Conservation (phyloP, 106 monocot species). For the Apostasia ramifera region DNA sequence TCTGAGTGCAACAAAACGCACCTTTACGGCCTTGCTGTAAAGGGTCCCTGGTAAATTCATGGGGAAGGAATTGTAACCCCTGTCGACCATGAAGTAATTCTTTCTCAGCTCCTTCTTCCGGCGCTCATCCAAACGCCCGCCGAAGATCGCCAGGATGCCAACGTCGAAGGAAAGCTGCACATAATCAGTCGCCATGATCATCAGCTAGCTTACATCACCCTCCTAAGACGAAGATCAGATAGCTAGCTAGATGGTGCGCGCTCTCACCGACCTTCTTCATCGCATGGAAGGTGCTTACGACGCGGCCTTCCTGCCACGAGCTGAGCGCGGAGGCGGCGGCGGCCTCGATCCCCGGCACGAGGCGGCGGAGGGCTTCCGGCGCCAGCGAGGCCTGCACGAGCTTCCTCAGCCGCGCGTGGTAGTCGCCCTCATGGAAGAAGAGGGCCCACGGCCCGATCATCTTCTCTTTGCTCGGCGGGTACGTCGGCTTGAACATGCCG, state of each 20-base stretch:
- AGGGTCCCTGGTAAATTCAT: conserved; percentile 46
- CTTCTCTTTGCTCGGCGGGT: conserved; percentile 71
- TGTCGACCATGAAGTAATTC: conserved; percentile 71
- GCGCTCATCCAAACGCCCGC: conserved; percentile 23
- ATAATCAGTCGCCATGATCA: background rate
- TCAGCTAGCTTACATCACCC: background rate
- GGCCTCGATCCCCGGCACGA: conserved; percentile 36
- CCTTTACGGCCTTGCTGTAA: conserved; percentile 57
- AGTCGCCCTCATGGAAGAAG: conserved; percentile 78
- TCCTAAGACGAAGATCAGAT: no score
- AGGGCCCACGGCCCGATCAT: conserved; percentile 73
- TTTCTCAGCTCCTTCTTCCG: conserved; percentile 47
- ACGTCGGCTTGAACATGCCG: conserved; percentile 66
- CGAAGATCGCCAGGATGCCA: conserved; percentile 64
- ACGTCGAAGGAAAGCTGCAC: conserved; percentile 72
- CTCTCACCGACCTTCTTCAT: conserved; percentile 57
- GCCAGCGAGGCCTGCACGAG: conserved; percentile 37
- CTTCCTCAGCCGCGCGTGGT: conserved; percentile 47
- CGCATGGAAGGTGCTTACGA: conserved; percentile 37
- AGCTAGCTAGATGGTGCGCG: no score
- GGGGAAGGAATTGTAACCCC: conserved; percentile 86
- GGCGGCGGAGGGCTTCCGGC: conserved; percentile 42
- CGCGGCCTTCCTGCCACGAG: conserved; percentile 25
- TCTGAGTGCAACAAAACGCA: conserved; percentile 3
- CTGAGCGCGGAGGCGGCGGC: conserved; percentile 25